Evolutionary conservation across 768 basidiomycete genomes (phyloP), one percentile per base, ranked within the genome.

Genomic region (Suillus occidentalis): DNA sequence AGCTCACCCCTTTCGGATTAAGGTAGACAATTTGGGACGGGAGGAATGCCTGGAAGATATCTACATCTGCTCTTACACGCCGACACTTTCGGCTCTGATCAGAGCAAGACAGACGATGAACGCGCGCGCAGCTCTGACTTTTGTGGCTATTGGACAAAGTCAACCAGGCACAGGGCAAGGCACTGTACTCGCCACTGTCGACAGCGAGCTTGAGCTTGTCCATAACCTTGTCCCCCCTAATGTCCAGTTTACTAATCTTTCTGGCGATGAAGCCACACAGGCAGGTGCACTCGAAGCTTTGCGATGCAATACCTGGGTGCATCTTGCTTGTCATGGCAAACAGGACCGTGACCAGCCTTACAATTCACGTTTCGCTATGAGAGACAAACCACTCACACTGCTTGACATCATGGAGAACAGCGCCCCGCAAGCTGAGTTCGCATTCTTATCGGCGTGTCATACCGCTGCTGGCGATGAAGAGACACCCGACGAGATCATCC

Each of bases 381-480:
- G 37, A n/a, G 53, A 20, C 18, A 34, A 49, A 4, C 43, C 36
- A 12, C 39, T 63, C 3, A 56, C 42, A 4, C 34, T 65, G 14
- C 37, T 65, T 18, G 61, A 65, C 9, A 62, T 65, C 36, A 47
- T 65, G 39, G 25, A 50, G 16, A n/a, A n/a, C 6, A 53, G 58
- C 12, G 5, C 43, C 3, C 50, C 40, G 4, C 50, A 25, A 20
- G 52, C 61, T 13, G 65, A 55, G 34, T 65, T 65, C 8, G 53
- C 53, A 39, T 65, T 62, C 52, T 61, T 73, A 39, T 71, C 72
- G n/a, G 72, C 72, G 12, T 73, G 72, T 50, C 61, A 71, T 37
- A 73, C 72, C 14, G 72, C 69, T 12, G 65, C 60, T 18, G 71
- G 71, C 10, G 65, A 70, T n/a, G n/a, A 40, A 12, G 53, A 43